phyloP scores from a whole-genome alignment of 2,329 filamentous ascomycete species.

The Gliomastix tumulicola region DNA sequence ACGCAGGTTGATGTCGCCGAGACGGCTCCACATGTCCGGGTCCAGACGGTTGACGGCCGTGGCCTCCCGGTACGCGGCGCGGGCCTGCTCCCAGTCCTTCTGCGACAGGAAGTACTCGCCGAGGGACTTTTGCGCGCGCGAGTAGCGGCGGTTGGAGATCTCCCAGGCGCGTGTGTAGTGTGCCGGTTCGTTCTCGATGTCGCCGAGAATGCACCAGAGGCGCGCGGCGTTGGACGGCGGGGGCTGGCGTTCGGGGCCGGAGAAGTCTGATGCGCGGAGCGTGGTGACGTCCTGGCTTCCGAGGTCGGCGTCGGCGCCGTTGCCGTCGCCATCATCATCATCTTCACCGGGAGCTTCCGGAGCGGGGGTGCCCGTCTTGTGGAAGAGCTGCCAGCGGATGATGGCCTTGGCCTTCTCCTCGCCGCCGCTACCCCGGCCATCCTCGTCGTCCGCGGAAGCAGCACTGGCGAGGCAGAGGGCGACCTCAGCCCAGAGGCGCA shows the following conservation, averaged over 20 bases:
- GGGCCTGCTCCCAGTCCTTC: conserved; percentile 62
- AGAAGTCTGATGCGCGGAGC: conserved; percentile 46
- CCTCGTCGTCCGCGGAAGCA: conserved; percentile 50
- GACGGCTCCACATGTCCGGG: conserved; percentile 77
- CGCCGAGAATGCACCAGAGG: conserved; percentile 87
- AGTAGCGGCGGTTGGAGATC: conserved; percentile 72
- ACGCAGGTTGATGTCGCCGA: conserved; percentile 82
- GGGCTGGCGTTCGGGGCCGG: conserved; percentile 59
- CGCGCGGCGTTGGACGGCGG: conserved; percentile 77
- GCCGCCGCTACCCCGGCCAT: conserved; percentile 45
- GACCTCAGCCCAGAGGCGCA: conserved; percentile 92
- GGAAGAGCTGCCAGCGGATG: conserved; percentile 72
- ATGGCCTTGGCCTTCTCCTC: conserved; percentile 78
- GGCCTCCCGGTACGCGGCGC: conserved; percentile 71
- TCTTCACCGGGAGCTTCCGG: conserved; percentile 28
- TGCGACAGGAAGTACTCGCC: conserved; percentile 68
- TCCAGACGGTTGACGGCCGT: conserved; percentile 75
- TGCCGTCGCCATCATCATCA: conserved; percentile 36
- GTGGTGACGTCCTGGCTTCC: conserved; percentile 39
- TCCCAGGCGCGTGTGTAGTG: conserved; percentile 87
- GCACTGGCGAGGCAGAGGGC: conserved; percentile 75
- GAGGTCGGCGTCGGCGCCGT: conserved; percentile 43
- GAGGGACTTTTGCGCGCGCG: conserved; percentile 80
- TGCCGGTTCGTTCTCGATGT: conserved; percentile 67
- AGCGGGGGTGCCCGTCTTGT: conserved; percentile 39